Percentiles rank a stretch among this genome's conserved stretches.
Evolutionary conservation across 2,329 filamentous ascomycete species (phyloP).

Genomic region (Aspergillus brasiliensis): DNA sequence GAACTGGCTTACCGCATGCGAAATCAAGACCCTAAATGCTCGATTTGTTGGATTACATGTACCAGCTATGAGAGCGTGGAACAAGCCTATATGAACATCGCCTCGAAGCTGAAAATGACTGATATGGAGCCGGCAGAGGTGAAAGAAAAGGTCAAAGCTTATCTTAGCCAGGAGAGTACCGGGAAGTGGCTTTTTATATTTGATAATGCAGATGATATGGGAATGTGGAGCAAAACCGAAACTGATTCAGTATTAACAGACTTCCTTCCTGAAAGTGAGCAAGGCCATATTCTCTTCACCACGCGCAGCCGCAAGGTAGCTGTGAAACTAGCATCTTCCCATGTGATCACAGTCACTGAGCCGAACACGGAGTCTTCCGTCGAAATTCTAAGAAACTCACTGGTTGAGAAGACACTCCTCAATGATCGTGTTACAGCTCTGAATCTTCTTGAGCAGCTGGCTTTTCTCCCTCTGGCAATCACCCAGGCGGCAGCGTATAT

Average conservation of each 20-base stretch:
- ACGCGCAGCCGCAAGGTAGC: constrained; percentile 28
- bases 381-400: constrained; percentile 18
- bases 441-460: constrained; percentile 24
- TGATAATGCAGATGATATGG: constrained; percentile 34
- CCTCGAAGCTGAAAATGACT: constrained; percentile 13
- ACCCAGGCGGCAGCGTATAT: constrained; percentile 35
- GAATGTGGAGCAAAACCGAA: constrained; percentile 19
- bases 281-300: constrained; percentile 35
- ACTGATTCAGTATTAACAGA: constrained; percentile 7
- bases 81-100: constrained; percentile 26
- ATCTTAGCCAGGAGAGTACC: constrained; percentile 6
- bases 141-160: constrained; percentile 13
- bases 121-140: constrained; percentile 4
- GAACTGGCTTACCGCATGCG: constrained; percentile 27
- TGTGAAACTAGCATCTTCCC: not conserved
- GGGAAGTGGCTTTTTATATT: constrained; percentile 32
- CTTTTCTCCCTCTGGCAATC: constrained; percentile 35
- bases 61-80: constrained; percentile 25
- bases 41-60: constrained; percentile 34
- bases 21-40: constrained; percentile 22
- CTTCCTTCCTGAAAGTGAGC: constrained; percentile 22
- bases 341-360: constrained; percentile 23
- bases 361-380: constrained; percentile 17
- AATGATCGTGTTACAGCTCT: constrained; percentile 8
- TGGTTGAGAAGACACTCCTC: constrained; percentile 19